Base-by-base conservation (phyloP, 148 eudicot species). In the Euryodendron excelsum region DNA sequence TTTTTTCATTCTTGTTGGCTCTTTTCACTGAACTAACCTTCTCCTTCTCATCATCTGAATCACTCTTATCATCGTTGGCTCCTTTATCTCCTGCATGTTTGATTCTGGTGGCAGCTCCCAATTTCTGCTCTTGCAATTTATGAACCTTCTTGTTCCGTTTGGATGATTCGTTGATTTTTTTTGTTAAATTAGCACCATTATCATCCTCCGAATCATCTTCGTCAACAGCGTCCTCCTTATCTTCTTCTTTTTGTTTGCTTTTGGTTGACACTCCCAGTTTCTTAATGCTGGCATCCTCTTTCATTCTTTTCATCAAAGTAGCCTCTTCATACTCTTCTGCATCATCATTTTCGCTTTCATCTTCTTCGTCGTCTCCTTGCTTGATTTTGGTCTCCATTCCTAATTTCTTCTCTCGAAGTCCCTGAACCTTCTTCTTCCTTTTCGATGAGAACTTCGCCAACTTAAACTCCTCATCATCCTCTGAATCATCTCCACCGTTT, bases 11-110 rank as follows among this genome's bases (percentile, higher is more conserved):
- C 66, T 55, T 63, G 63, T 67, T 72, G 0, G 30, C 30, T n/a
- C 25, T 45, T 48, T 74, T 79, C 27, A 31, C 79, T 4, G 2
- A 47, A 20, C 58, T 37, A 74, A 50, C 66, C 59, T 74, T 55
- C 33, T 65, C 5, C 15, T 67, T 67, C 53, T 17, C 48, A 39
- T 47, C 48, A 39, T 39, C 12, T 33, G 23, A 76, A 61, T 3
- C 58, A 53, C 48, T 17, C 44, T 12, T 36, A 36, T 21, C 45
- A 34, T 31, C 69, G 33, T 39, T 9, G 37, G 48, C 47, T 36
- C n/a, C 71, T 37, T 56, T 25, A 56, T 56, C 60, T 56, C 27
- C 27, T 3, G 60, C 3, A 4, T 56, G 4, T 56, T n/a, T n/a
- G 27, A n/a, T 56, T 56, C 3, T 56, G 60, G 60, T n/a, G n/a